Evolutionary conservation across 768 basidiomycete genomes (phyloP), one percentile per base, ranked within the genome.

Genomic region (Boletus subcaerulescens): DNA sequence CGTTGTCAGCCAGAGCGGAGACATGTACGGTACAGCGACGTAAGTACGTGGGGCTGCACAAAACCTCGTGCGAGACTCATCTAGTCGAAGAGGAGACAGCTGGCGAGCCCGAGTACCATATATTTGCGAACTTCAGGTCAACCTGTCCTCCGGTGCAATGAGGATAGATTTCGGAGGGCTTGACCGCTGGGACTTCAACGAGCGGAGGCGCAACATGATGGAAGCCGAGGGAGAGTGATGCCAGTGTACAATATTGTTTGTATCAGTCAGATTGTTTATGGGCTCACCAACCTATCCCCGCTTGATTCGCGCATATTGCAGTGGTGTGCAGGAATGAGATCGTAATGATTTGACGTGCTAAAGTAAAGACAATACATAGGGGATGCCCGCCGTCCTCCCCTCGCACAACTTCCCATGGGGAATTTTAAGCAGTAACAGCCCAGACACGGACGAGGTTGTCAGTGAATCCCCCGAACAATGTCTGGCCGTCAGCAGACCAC

Each of bases 401-500:
- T 55, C 53, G 55, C 38, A 60, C 53, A 50, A 55, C 50, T 61
- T 67, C 63, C 63, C 51, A 12, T 9, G 33, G 48, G 56, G 45
- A 50, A 55, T 67, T 70, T 69, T 73, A 80, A 67, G 76, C 68
- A 54, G 80, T 81, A 61, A 95, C 92, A 66, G 85, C 87, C 92
- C 91, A 95, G 72, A 93, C 91, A 62, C 93, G 89, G 71, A 97
- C 86, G 61, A 84, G 81, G 78, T 96, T 89, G 76, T 98, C 95
- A 50, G 92, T 92, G 84, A 93, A 96, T 56, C 96, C 96, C 74
- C 90, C 93, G 73, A 95, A 98, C 57, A 99, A 82, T 49, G 92
- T 95, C 78, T 97, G 93, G 53, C 97, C 97, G 73, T 97, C 95
- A 45, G 96, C 87, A 52, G 94, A 97, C 97, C 97, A 99, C 58